phyloP scores from a whole-genome alignment of 1,284 basidiomycete genomes.

The Thecaphora thlaspeos region DNA sequence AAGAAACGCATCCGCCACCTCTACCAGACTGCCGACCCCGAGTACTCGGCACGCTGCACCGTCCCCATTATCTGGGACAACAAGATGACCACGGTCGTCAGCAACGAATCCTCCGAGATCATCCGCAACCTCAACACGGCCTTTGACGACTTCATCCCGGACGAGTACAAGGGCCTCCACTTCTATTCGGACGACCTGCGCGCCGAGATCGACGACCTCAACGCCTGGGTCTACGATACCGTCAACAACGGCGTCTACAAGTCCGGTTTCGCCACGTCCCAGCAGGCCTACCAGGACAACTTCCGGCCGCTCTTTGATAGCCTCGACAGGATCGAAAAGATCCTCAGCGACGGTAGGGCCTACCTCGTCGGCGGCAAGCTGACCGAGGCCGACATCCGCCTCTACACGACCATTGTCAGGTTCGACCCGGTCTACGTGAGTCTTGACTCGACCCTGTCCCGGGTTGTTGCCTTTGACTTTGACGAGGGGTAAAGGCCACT shows the following conservation, averaged over 20 bases:
- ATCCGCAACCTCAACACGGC: slow-evolving; percentile 80
- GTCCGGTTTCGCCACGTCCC: slow-evolving; percentile 79
- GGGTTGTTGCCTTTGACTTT: too few species aligned
- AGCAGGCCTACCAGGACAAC: slow-evolving; percentile 76
- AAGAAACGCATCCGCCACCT: slow-evolving; percentile 77
- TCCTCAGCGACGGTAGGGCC: slow-evolving; percentile 71
- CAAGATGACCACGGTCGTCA: slow-evolving; percentile 83
- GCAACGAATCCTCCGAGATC: slow-evolving; percentile 65
- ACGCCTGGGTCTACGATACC: slow-evolving; percentile 70
- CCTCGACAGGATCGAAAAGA: slow-evolving; percentile 77
- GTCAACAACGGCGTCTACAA: slow-evolving; percentile 70
- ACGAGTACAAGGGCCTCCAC: slow-evolving; percentile 32
- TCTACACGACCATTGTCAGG: slow-evolving; percentile 85
- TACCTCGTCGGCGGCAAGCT: slow-evolving; percentile 78
- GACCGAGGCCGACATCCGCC: slow-evolving; percentile 82
- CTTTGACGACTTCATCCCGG: slow-evolving; percentile 53
- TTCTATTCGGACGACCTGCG: slow-evolving; percentile 70
- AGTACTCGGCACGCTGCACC: slow-evolving; percentile 52
- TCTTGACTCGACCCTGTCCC: background rate
- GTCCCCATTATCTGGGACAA: slow-evolving; percentile 91
- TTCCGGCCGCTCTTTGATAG: slow-evolving; percentile 68
- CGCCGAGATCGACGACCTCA: slow-evolving; percentile 79
- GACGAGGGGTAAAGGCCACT: too few species aligned
- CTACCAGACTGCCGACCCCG: slow-evolving; percentile 74
- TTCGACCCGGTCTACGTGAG: slow-evolving; percentile 77